Percentiles rank a stretch among this genome's conserved stretches.
Evolutionary conservation across 2,329 filamentous ascomycete species (phyloP).

Genomic region (Fusarium keratoplasticum): DNA sequence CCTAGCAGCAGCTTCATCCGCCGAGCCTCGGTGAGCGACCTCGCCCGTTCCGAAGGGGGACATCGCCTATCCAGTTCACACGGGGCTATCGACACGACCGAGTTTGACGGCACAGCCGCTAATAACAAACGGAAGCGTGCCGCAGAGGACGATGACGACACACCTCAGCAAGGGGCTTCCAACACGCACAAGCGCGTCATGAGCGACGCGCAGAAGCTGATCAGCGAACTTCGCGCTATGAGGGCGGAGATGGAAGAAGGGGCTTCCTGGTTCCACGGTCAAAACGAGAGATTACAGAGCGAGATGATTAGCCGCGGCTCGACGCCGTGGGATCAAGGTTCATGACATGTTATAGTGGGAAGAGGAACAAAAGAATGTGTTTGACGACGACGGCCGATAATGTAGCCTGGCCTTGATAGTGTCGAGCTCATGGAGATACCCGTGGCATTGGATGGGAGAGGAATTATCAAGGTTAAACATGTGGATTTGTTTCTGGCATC

Average conservation of each 20-base stretch:
- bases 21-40: slow-evolving; percentile 42
- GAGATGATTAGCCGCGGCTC: slow-evolving; percentile 49
- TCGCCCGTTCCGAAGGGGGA: slow-evolving; percentile 28
- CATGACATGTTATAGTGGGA: slow-evolving; percentile 26
- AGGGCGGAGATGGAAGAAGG: slow-evolving; percentile 60
- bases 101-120: slow-evolving; percentile 23
- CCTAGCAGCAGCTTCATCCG: slow-evolving; percentile 28
- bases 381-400: slow-evolving; percentile 4
- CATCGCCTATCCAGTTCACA: slow-evolving; percentile 39
- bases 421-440: slow-evolving; percentile 36
- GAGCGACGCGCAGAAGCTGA: slow-evolving; percentile 55
- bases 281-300: slow-evolving; percentile 57
- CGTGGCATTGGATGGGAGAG: slow-evolving; percentile 40
- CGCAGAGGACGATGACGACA: slow-evolving; percentile 42
- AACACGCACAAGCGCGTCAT: slow-evolving; percentile 55
- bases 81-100: slow-evolving; percentile 15
- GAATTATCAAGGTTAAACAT: not conserved
- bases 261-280: slow-evolving; percentile 59
- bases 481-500: slow-evolving; percentile 19
- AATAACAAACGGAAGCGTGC: slow-evolving; percentile 50
- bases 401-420: slow-evolving; percentile 2
- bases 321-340: slow-evolving; percentile 51
- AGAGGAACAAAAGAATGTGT: not conserved
- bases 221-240: slow-evolving; percentile 55
- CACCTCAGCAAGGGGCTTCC: slow-evolving; percentile 15